Conservation (phyloP, 1,284 basidiomycete species). For the Bondarzewia mesenterica region DNA sequence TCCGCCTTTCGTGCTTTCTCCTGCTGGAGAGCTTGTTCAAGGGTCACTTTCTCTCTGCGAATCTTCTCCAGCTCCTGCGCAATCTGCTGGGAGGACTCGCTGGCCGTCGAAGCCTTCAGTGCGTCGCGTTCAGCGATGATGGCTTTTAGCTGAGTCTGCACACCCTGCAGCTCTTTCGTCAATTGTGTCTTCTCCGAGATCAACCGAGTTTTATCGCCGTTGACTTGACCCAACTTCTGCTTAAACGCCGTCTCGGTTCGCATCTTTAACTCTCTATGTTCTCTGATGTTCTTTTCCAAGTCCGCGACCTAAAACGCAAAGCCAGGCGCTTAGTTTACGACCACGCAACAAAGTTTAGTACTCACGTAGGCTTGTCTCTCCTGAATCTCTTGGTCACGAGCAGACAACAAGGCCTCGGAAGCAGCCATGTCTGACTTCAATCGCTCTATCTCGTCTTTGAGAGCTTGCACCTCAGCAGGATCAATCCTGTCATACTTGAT, state of each 20-base stretch:
- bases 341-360: neutral
- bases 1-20: slow-evolving; percentile 24
- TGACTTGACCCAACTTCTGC: slow-evolving; percentile 20
- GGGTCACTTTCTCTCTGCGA: slow-evolving; percentile 31
- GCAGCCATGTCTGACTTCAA: slow-evolving; percentile 35
- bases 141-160: slow-evolving; percentile 20
- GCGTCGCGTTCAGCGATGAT: slow-evolving; percentile 26
- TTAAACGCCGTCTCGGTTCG: slow-evolving; percentile 20
- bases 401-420: slow-evolving; percentile 4
- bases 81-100: slow-evolving; percentile 14
- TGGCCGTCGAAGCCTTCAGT: slow-evolving; percentile 17
- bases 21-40: slow-evolving; percentile 33
- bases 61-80: slow-evolving; percentile 30
- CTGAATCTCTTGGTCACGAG: slow-evolving; percentile 27
- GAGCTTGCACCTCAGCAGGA: slow-evolving; percentile 76
- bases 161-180: slow-evolving; percentile 20
- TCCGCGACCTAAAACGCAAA: slow-evolving; percentile 6
- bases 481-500: slow-evolving; percentile 80
- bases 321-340: neutral
- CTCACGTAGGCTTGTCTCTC: slow-evolving; percentile 21
- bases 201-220: slow-evolving; percentile 17
- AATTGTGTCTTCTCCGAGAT: slow-evolving; percentile 30
- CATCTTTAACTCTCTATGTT: neutral
- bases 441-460: slow-evolving; percentile 65
- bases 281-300: slow-evolving; percentile 4